Evolutionary conservation across 2,329 filamentous ascomycete genomes (phyloP).

Genomic region (Fusarium ramigenum): DNA sequence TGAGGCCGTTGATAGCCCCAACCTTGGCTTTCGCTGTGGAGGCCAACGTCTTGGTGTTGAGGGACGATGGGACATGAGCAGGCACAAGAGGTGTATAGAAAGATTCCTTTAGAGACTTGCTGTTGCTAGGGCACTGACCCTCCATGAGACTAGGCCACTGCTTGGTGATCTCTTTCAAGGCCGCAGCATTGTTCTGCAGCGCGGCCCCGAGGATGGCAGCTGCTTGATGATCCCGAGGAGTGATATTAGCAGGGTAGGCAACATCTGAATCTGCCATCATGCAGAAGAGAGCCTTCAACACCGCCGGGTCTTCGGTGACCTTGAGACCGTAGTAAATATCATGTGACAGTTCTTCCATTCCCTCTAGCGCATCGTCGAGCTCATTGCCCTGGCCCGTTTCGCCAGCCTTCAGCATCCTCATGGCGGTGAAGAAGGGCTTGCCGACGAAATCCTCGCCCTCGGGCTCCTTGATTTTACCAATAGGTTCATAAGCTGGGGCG

Average conservation of each 20-base stretch:
- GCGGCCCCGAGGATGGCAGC: constrained; percentile 66
- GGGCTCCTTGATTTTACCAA: constrained; percentile 66
- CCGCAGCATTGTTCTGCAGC: constrained; percentile 72
- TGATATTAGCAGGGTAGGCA: constrained; percentile 37
- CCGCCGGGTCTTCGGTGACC: constrained; percentile 64
- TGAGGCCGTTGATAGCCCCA: constrained; percentile 63
- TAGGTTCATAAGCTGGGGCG: constrained; percentile 65
- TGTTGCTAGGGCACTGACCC: constrained; percentile 49
- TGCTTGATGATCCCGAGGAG: constrained; percentile 60
- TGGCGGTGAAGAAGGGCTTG: constrained; percentile 50
- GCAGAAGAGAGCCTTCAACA: constrained; percentile 65
- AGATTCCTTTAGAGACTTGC: constrained; percentile 46
- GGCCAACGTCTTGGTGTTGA: constrained; percentile 39
- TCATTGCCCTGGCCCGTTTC: constrained; percentile 43
- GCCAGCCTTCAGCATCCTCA: constrained; percentile 61
- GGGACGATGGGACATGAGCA: constrained; percentile 25
- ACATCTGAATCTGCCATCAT: constrained; percentile 54
- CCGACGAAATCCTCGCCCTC: constrained; percentile 44
- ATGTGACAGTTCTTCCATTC: constrained; percentile 71
- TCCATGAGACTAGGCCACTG: constrained; percentile 57
- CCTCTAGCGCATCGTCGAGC: constrained; percentile 62
- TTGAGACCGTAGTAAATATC: constrained; percentile 76
- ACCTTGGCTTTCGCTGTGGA: constrained; percentile 53
- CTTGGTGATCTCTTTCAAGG: constrained; percentile 60
- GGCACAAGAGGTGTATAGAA: constrained; percentile 56